phyloP scores from a whole-genome alignment of 495 filamentous ascomycete genomes.

The Penicillium daleae region DNA sequence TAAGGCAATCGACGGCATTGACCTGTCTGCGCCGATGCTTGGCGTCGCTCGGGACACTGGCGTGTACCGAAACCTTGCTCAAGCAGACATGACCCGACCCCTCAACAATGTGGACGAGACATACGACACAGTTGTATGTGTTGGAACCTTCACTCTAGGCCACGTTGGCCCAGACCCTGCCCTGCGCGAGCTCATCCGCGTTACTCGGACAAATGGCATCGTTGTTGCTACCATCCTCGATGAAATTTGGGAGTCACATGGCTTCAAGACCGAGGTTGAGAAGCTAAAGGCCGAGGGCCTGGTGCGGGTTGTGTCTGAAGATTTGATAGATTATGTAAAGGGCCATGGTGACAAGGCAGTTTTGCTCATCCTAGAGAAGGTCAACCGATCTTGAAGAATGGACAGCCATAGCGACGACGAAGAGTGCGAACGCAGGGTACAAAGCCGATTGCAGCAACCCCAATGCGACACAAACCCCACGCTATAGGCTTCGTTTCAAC shows the following conservation, averaged over 20 bases:
- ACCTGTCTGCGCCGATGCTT: constrained; percentile 49
- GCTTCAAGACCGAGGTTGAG: constrained; percentile 46
- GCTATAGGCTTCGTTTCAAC: neutral
- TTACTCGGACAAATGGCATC: constrained; percentile 41
- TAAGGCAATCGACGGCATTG: constrained; percentile 45
- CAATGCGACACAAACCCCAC: constrained; percentile 1
- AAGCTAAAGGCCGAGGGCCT: constrained; percentile 33
- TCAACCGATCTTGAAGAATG: constrained; percentile 21
- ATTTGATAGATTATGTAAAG: constrained; percentile 44
- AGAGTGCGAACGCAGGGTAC: neutral
- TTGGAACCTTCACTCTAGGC: constrained; percentile 51
- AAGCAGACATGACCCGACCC: constrained; percentile 42
- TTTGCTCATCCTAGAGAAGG: constrained; percentile 40
- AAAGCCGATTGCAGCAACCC: neutral
- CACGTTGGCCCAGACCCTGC: constrained; percentile 51
- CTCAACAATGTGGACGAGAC: constrained; percentile 33
- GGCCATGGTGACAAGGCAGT: constrained; percentile 43
- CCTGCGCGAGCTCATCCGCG: constrained; percentile 44
- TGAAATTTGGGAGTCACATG: constrained; percentile 42
- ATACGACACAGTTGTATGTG: constrained; percentile 51
- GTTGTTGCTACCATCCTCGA: constrained; percentile 50
- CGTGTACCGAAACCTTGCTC: constrained; percentile 41
- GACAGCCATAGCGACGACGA: neutral
- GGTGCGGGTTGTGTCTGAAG: constrained; percentile 35
- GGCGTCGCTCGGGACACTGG: constrained; percentile 43